phyloP scores from a whole-genome alignment of 805 yeast species.

The Yarrowia hollandica region DNA sequence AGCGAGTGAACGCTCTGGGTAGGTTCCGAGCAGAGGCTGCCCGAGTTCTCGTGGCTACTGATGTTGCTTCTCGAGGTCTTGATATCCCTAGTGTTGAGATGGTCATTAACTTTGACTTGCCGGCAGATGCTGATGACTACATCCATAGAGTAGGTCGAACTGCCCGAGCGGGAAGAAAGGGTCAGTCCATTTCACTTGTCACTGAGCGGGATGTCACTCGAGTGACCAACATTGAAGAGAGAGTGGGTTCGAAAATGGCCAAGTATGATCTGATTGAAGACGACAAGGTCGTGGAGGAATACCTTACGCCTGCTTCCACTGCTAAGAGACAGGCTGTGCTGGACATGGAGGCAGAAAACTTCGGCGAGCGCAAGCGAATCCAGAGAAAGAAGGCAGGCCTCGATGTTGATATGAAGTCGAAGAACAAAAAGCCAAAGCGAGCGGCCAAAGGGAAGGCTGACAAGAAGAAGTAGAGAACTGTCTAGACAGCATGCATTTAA shows the following conservation, averaged over 20 bases:
- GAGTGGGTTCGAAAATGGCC: conserved; percentile 79
- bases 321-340: conserved; percentile 89
- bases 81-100: conserved; percentile 92
- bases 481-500: neutral
- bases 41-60: conserved; percentile 88
- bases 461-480: neutral
- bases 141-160: conserved; percentile 98
- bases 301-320: conserved; percentile 65
- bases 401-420: conserved; percentile 4
- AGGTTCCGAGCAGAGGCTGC: conserved; percentile 95
- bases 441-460: neutral
- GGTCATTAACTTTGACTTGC: conserved; percentile 88
- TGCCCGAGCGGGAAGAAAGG: conserved; percentile 93
- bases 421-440: conserved; percentile 1
- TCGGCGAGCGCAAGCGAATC: conserved; percentile 69
- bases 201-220: conserved; percentile 83
- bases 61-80: conserved; percentile 95
- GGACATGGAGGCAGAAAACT: conserved; percentile 90
- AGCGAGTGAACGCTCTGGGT: conserved; percentile 86
- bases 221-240: conserved; percentile 79
- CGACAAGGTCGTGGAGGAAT: conserved; percentile 69
- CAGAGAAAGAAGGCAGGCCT: conserved; percentile 47
- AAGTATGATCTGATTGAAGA: conserved; percentile 71
- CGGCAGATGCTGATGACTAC: conserved; percentile 94
- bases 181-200: conserved; percentile 78